These are phyloP conservation scores for Leucocoprinus sp. DNA, from an alignment of 768 basidiomycete genomes.

Conservation along the genomic window DNA sequence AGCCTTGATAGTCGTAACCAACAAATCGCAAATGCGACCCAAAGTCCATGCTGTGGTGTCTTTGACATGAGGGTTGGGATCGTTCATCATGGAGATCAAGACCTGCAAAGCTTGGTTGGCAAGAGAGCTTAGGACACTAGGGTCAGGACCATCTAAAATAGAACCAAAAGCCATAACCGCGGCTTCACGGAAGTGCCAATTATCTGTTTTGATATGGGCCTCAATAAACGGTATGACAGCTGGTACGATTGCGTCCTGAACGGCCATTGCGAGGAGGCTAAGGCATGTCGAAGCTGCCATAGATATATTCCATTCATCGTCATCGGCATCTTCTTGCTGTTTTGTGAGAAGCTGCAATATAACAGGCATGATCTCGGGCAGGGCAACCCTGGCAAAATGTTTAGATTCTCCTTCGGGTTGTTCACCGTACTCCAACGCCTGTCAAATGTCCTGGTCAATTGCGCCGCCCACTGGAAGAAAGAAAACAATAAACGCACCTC, in stretches of 20 bases:
- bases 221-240: slow-evolving; percentile 98
- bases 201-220: slow-evolving; percentile 81
- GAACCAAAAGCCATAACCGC: slow-evolving; percentile 98
- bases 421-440: slow-evolving; percentile 91
- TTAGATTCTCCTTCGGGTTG: slow-evolving; percentile 77
- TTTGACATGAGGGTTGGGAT: slow-evolving; percentile 78
- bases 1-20: slow-evolving; percentile 80
- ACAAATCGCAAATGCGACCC: slow-evolving; percentile 86
- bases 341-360: slow-evolving; percentile 80
- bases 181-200: slow-evolving; percentile 95
- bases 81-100: slow-evolving; percentile 92
- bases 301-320: slow-evolving; percentile 97
- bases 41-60: slow-evolving; percentile 98
- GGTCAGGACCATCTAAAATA: slow-evolving; percentile 94
- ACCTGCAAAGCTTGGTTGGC: slow-evolving; percentile 92
- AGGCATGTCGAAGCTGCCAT: slow-evolving; percentile 97
- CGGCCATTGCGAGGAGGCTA: slow-evolving; percentile 79
- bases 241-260: slow-evolving; percentile 84
- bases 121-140: slow-evolving; percentile 76
- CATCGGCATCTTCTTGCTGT: slow-evolving; percentile 95
- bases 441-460: slow-evolving; percentile 7
- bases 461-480: background rate
- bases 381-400: slow-evolving; percentile 88
- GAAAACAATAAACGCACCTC: slow-evolving; percentile 46
- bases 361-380: slow-evolving; percentile 92